Percentiles rank a stretch among this genome's conserved stretches.
These are phyloP conservation scores for Diplosphaera chodatii DNA, from an alignment of 139 green algal genomes.

Conservation along the genomic window DNA sequence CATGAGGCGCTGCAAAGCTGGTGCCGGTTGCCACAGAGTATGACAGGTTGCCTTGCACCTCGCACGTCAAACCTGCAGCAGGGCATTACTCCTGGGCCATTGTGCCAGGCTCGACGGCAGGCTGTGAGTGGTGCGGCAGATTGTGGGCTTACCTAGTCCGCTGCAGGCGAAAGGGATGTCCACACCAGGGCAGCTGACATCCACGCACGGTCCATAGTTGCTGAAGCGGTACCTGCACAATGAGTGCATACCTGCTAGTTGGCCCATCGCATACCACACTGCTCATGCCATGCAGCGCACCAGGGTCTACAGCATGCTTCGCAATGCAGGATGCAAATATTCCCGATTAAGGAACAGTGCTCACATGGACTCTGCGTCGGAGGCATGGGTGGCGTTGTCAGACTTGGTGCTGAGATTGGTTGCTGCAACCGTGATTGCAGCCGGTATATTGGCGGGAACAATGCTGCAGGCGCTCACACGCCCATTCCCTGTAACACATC, in stretches of 20 bases:
- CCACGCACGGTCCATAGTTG: conserved; percentile 53
- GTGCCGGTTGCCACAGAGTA: conserved; percentile 66
- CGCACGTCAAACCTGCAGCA: conserved; percentile 35
- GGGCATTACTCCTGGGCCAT: no score
- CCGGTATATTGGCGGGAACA: conserved; percentile 26
- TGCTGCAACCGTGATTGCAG: conserved; percentile 49
- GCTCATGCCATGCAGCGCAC: no score
- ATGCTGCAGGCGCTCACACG: conserved; percentile 29
- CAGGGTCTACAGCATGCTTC: no score
- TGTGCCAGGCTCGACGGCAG: no score
- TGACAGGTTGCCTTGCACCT: conserved; percentile 25
- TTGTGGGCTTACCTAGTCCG: conserved; percentile 28
- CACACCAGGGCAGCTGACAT: conserved; percentile 59
- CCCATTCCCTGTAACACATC: conserved; percentile 36
- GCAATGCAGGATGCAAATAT: no score
- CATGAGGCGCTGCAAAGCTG: conserved; percentile 65
- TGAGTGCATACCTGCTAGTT: no score
- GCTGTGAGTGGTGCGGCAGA: no score
- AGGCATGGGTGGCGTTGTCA: not conserved
- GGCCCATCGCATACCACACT: no score
- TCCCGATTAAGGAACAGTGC: no score
- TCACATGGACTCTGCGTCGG: conserved; percentile 27
- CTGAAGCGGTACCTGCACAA: conserved; percentile 18
- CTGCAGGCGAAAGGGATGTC: conserved; percentile 63
- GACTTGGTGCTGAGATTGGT: conserved; percentile 39